Percentiles rank a stretch among this genome's conserved stretches.
Evolutionary conservation across 2,329 filamentous ascomycete species (phyloP).

Genomic region (Alternaria hordeiaustralica): DNA sequence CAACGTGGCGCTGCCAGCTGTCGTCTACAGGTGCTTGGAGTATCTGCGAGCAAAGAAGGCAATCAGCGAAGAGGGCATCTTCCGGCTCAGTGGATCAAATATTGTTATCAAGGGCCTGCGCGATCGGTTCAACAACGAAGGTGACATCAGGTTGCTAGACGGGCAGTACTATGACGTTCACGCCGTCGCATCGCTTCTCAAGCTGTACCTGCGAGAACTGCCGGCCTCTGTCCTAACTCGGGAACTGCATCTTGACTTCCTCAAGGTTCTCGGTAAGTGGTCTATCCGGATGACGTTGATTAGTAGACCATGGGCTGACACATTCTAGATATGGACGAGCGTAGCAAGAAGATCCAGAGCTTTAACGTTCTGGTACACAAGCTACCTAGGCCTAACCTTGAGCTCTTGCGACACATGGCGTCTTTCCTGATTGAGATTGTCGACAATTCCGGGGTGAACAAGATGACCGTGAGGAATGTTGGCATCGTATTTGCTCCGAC

Average conservation of each 20-base stretch:
- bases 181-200: constrained; percentile 90
- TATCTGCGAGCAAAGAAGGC: constrained; percentile 87
- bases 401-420: constrained; percentile 82
- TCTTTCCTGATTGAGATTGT: constrained; percentile 91
- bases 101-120: constrained; percentile 88
- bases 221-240: constrained; percentile 89
- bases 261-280: constrained; percentile 71
- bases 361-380: constrained; percentile 80
- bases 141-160: constrained; percentile 87
- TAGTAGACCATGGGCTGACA: constrained; percentile 24
- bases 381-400: constrained; percentile 80
- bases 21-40: constrained; percentile 94
- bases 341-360: constrained; percentile 75
- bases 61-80: constrained; percentile 88
- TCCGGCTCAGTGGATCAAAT: constrained; percentile 96
- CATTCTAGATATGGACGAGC: constrained; percentile 70
- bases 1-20: constrained; percentile 80
- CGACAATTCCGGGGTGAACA: constrained; percentile 87
- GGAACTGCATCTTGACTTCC: constrained; percentile 87
- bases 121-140: constrained; percentile 91
- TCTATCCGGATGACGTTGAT: background rate
- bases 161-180: constrained; percentile 93
- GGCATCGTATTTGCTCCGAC: constrained; percentile 98
- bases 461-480: constrained; percentile 96
- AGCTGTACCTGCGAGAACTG: constrained; percentile 90